A percentile compares a stretch with the other conserved stretches of the same genome.
phyloP scores from a whole-genome alignment of 2,329 filamentous ascomycete species.

The Aureobasidium sp. region DNA sequence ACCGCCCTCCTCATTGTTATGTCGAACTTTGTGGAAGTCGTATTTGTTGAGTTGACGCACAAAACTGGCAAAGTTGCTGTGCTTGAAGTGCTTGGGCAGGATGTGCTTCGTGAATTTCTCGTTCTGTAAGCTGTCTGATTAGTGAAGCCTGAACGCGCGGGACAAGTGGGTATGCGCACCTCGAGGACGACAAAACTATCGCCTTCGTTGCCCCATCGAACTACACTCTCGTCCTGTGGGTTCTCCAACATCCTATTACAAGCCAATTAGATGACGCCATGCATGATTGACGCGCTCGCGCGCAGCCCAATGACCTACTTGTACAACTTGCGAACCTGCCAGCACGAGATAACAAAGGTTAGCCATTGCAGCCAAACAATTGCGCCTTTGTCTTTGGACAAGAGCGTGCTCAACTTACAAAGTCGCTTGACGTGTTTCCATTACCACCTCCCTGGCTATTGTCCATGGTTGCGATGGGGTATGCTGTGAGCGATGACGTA shows the following conservation, averaged over 20 bases:
- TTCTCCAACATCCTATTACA: constrained; percentile 83
- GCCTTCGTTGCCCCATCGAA: constrained; percentile 89
- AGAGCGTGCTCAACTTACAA: constrained; percentile 55
- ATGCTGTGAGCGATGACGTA: constrained; percentile 7
- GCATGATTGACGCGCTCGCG: not conserved
- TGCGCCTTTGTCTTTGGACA: not conserved
- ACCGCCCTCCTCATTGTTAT: constrained; percentile 78
- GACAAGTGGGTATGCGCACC: constrained; percentile 45
- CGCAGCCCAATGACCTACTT: constrained; percentile 56
- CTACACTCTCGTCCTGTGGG: constrained; percentile 83
- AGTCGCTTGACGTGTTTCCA: constrained; percentile 84
- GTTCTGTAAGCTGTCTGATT: constrained; percentile 52
- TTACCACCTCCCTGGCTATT: constrained; percentile 27
- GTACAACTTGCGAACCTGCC: constrained; percentile 92
- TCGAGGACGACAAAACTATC: constrained; percentile 97
- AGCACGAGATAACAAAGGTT: constrained; percentile 6
- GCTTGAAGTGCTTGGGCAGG: constrained; percentile 96
- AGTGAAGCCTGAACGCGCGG: not conserved
- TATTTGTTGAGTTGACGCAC: constrained; percentile 95
- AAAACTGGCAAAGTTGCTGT: constrained; percentile 97
- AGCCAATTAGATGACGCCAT: constrained; percentile 18
- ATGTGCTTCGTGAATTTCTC: constrained; percentile 98
- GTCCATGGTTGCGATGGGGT: constrained; percentile 34
- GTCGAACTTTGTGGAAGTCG: constrained; percentile 96
- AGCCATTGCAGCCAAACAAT: not conserved